phyloP scores from a whole-genome alignment of 192 early-diverging fungal genomes.

The Helicostylum pulchrum region DNA sequence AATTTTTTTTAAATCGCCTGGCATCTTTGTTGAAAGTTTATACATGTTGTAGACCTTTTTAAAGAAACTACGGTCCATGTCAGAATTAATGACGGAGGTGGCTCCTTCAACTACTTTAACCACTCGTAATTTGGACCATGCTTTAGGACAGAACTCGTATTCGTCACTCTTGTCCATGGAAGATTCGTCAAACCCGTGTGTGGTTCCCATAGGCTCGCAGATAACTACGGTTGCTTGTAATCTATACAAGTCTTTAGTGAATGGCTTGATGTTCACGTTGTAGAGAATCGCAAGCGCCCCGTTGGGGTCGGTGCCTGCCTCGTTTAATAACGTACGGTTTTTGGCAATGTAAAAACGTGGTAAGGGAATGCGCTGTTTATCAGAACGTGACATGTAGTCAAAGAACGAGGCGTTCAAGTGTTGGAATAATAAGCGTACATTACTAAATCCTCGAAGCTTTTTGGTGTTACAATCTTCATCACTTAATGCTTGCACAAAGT shows the following conservation, averaged over 20 bases:
- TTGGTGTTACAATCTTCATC: background rate
- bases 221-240: slow-evolving; percentile 14
- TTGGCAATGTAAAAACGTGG: slow-evolving; percentile 33
- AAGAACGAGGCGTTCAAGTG: slow-evolving; percentile 17
- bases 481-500: slow-evolving; percentile 19
- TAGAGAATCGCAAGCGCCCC: slow-evolving; percentile 9
- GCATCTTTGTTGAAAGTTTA: slow-evolving; percentile 10
- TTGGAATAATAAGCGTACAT: slow-evolving; percentile 9
- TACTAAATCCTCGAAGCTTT: slow-evolving; percentile 6
- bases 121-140: slow-evolving; percentile 32
- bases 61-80: slow-evolving; percentile 29
- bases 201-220: slow-evolving; percentile 5
- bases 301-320: slow-evolving; percentile 16
- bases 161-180: background rate
- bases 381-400: background rate
- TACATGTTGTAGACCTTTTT: slow-evolving; percentile 21
- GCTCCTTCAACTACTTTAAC: slow-evolving; percentile 17
- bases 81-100: slow-evolving; percentile 9
- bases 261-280: slow-evolving; percentile 6
- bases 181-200: slow-evolving; percentile 14
- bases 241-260: background rate
- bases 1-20: slow-evolving; percentile 20
- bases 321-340: slow-evolving; percentile 32
- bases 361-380: slow-evolving; percentile 3
- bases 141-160: slow-evolving; percentile 30